These are phyloP conservation scores for Mortierella sp. DNA, from an alignment of 371 early-diverging fungal species.

Conservation along the genomic window DNA sequence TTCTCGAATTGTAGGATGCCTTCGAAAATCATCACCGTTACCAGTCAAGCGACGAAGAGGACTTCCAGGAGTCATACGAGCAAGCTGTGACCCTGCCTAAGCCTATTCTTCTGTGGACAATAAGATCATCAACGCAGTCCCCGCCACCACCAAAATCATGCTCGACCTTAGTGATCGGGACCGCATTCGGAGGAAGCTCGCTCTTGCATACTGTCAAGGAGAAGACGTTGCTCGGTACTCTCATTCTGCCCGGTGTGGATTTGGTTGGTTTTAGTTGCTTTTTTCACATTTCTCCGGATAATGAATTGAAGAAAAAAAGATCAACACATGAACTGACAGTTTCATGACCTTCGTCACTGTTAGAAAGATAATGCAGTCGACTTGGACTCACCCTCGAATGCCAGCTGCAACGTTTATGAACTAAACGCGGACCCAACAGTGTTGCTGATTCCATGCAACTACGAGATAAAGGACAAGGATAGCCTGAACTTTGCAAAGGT, in stretches of 20 bases:
- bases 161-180: slow-evolving; percentile 44
- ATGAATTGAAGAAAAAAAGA: too few relatives aligned
- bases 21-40: slow-evolving; percentile 50
- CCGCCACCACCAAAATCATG: slow-evolving; percentile 15
- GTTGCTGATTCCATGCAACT: slow-evolving; percentile 35
- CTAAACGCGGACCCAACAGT: slow-evolving; percentile 35
- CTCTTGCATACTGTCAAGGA: slow-evolving; percentile 32
- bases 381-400: slow-evolving; percentile 33
- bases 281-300: too few relatives aligned
- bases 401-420: slow-evolving; percentile 46
- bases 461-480: slow-evolving; percentile 48
- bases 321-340: too few relatives aligned
- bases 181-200: slow-evolving; percentile 41
- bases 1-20: slow-evolving; percentile 22
- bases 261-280: slow-evolving; percentile 20
- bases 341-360: too few relatives aligned
- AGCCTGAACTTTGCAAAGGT: slow-evolving; percentile 47
- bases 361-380: slow-evolving; percentile 47
- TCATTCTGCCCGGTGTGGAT: slow-evolving; percentile 43
- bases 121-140: not conserved
- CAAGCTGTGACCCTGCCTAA: slow-evolving; percentile 43
- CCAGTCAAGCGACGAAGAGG: slow-evolving; percentile 56
- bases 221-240: slow-evolving; percentile 40
- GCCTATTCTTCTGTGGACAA: slow-evolving; percentile 37
- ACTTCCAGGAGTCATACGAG: slow-evolving; percentile 37